Base-by-base conservation (phyloP, 1,284 basidiomycete genomes). In the Trametes pubescens region DNA sequence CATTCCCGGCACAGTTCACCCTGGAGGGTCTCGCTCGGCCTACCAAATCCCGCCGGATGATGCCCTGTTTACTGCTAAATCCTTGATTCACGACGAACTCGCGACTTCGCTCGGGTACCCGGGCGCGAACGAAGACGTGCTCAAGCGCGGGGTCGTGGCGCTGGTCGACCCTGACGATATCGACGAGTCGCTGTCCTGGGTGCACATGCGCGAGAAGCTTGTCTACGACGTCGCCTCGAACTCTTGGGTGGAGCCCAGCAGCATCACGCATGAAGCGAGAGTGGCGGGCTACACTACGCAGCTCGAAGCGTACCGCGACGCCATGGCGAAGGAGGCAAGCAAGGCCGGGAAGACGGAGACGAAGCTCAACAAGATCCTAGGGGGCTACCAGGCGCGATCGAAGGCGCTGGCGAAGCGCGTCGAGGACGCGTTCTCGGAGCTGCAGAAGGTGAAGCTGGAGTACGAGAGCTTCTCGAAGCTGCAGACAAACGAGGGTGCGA, bases 261-360 rank as follows among this genome's bases (percentile, higher is more conserved):
- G 77, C 1, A 81, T 98, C 13, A 81, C 86, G 0, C 70, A 79
- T 1, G 84, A 87, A 37, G 83, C 86, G 51, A 86, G 91, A 8
- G 78, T 89, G 35, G 83, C 83, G 1, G 94, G 94, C 0, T 91
- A 92, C 71, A 75, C 80, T 0, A 74, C 82, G 8, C 78, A 91
- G 53, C 81, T 99, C 58, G 82, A 86, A 13, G 80, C 87, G 47
- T 83, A 84, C 60, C 86, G 90, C 26, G 88, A 89, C n/a, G 78
- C 80, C 51, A 95, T 99, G 90, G 79, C 88, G n/a, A 88, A 86
- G 71, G 92, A 94, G 72, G 94, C 94, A 0, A 85, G 82, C 52
- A 93, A 91, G 72, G 91, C 93, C 0, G 79, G 86, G 46, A 99
- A 99, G 80, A 77, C 85, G 5, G 98, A 99, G 82, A 98, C 97